Evolutionary conservation across 2,329 filamentous ascomycete species (phyloP), one percentile per base, ranked within the genome.

Genomic region (Diaporthe aspalathi): DNA sequence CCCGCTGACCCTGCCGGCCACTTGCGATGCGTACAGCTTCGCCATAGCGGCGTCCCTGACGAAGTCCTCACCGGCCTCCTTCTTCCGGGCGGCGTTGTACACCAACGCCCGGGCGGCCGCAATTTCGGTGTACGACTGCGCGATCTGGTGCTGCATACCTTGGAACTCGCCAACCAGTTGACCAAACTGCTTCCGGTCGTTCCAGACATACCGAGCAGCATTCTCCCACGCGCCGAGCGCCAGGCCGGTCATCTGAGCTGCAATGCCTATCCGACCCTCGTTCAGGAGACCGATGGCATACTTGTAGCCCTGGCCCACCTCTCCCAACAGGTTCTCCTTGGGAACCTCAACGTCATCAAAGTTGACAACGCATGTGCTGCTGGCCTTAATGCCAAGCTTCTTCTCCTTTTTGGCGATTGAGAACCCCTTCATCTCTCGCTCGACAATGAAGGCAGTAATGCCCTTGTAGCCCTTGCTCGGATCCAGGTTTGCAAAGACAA

Each of bases 361-460:
- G 87, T 94, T 98, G 81, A 99, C 88, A 74, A 98, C 95, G 83
- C 96, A 99, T 40, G 96, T 99, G 84, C 93, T 97, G 84, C 93
- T 97, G 68, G 96, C 96, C 79, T 90, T 92, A 85, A 99, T 99
- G 72, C 96, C 96, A 62, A 99, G 91, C 87, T 99, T 99, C 92
- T 98, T 98, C 88, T 99, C 96, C 87, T 99, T 99, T 90, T 99
- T 99, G 50, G 96, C 94, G 78, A 99, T 97, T 73, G 90, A 91
- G 87, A 99, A 98, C 43, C 96, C 96, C 69, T 92, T 91, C 63
- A 90, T 93, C 78, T 87, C 92, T 86, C 97, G 98, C 84, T 98
- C 95, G 52, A 98, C 91, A 73, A 99, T 86, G 81, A 99, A 99
- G 67, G 96, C 96, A 2, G 94, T 95, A 82, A 99, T 99, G 71